Evolutionary conservation across 768 basidiomycete genomes (phyloP), one percentile per base, ranked within the genome.

Genomic region (Tricholoma flavovirens): DNA sequence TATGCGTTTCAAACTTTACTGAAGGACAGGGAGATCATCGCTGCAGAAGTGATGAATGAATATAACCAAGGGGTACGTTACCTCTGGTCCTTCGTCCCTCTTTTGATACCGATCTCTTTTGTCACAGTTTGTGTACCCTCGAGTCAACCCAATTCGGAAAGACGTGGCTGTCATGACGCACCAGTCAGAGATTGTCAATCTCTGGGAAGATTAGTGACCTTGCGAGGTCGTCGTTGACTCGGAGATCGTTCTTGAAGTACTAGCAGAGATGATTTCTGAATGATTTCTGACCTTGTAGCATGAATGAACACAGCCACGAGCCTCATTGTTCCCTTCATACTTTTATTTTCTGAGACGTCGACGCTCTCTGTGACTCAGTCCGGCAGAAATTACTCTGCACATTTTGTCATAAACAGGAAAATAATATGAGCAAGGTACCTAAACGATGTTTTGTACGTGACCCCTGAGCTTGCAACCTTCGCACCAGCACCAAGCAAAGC

Each of bases 121-220:
- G 29, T 33, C 11, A 22, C 55, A 93, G 90, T 93, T 90, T 66
- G 91, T 93, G 3, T 82, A 87, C 62, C 92, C 91, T n/a, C 82
- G 85, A 58, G 69, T 90, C 58, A 86, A 88, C 63, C 87, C 87
- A 6, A 75, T 93, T 19, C 82, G 87, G 29, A 82, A 76, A 56
- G 91, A 93, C 60, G 89, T 83, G 1, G 84, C 86, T 3, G 87
- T 90, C 24, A 91, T 90, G 90, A 93, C 91, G 2, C 84, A 91
- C 67, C 78, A 93, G 64, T 81, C 87, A 1, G 91, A 93, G 75
- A 78, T 90, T 59, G 80, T 89, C 8, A 77, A 81, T 60, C 61
- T 81, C 29, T 83, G 78, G 79, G 79, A 83, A 57, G 72, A 79
- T 29, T 71, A 50, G 55, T 4, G 15, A 5, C 12, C 12, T 14